Percentiles rank a stretch among this genome's conserved stretches.
Conservation (phyloP, 768 basidiomycete species). For the Auricularia heimuer region DNA sequence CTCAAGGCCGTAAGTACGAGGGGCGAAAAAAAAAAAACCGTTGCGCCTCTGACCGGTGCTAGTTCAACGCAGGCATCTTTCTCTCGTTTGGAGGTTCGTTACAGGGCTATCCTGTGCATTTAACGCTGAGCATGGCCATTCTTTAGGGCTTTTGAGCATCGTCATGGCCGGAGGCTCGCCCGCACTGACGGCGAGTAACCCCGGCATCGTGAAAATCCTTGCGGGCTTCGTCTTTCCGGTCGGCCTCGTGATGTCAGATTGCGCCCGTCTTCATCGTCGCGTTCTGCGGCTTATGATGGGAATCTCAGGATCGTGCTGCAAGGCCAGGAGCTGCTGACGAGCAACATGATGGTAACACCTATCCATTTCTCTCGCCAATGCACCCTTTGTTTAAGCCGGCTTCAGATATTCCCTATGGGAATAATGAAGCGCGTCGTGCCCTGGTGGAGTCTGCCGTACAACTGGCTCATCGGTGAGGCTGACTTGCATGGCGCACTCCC, state of each 20-base stretch:
- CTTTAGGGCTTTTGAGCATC: constrained; percentile 39
- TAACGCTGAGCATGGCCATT: neutral
- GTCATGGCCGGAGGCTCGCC: constrained; percentile 51
- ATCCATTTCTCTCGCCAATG: neutral
- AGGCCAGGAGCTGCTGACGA: constrained; percentile 61
- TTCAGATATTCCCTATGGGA: constrained; percentile 64
- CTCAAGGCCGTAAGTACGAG: constrained; percentile 46
- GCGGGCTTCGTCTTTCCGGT: constrained; percentile 66
- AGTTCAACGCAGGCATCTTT: constrained; percentile 65
- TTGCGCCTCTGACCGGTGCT: neutral
- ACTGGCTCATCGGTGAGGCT: constrained; percentile 54
- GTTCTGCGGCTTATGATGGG: neutral
- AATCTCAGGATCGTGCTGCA: constrained; percentile 56
- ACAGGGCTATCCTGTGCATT: too few relatives aligned
- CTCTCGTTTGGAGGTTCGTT: constrained; percentile 51
- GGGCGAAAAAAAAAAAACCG: neutral
- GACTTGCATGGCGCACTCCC: neutral
- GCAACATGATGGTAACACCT: constrained; percentile 57
- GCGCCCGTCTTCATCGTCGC: neutral
- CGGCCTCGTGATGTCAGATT: constrained; percentile 62
- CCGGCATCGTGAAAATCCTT: constrained; percentile 57
- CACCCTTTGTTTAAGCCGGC: neutral
- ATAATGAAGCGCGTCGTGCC: constrained; percentile 49
- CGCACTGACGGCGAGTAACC: constrained; percentile 41
- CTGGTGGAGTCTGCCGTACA: constrained; percentile 58